Base-by-base conservation (phyloP, 164 flowering plant genomes). In the Vitis cinerea region DNA sequence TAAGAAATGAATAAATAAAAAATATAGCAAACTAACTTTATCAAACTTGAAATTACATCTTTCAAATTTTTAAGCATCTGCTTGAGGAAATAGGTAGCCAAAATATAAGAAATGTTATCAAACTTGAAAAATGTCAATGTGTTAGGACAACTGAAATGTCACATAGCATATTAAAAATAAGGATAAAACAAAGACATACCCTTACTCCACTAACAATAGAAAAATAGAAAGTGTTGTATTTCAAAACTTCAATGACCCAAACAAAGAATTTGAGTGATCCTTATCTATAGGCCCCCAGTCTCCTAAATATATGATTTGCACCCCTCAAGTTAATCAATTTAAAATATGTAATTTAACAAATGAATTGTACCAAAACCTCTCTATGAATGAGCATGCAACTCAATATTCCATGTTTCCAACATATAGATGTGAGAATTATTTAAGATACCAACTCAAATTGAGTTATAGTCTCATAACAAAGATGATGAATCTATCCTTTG, bases 191-290 rank as follows among this genome's bases (percentile, higher is more conserved):
- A 12, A 58, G 15, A 73, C 72, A 63, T 71, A 88, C 92, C 85
- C 74, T 88, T 50, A 87, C 87, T 27, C 86, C 88, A 59, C 77
- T 72, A 67, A 82, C 80, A 73, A 88, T 75, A 17, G 93, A 90
- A 70, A 88, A 83, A 65, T 88, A 85, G n/a, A 87, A 82, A 63
- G 87, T 87, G 81, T 87, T 83, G 29, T 83, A 89, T 70, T 73
- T 72, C 66, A 88, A 67, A 55, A 88, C 86, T 78, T 84, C 88
- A 59, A 54, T 77, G 65, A 83, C 56, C 88, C 87, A 8, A 73
- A 75, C 63, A 88, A 67, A 58, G 88, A 83, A 76, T 67, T 75
- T 1, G 83, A 77, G 64, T 79, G 83, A 58, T 85, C 88, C 64
- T 55, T 71, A 10, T 85, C 89, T 76, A 88, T 12, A 37, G 59